Conservation (phyloP, 1,139 yeast genomes). For the Hyphopichia pseudoburtonii region DNA sequence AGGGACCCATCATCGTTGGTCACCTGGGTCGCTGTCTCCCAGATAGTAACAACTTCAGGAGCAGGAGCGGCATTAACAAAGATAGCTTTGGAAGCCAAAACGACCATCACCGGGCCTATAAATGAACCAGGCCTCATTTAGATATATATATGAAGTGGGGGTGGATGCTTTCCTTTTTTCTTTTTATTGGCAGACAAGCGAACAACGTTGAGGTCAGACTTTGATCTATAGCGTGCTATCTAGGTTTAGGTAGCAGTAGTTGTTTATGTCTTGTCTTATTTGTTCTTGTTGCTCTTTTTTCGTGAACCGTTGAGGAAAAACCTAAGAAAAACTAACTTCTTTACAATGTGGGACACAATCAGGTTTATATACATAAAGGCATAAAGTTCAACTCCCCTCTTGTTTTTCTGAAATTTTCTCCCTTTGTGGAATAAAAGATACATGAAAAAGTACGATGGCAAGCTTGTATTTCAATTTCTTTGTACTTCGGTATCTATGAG, state of each 20-base stretch:
- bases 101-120: conserved; percentile 4
- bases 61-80: conserved; percentile 25
- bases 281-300: too few species aligned
- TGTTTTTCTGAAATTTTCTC: background rate
- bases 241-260: too few species aligned
- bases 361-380: background rate
- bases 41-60: conserved; percentile 27
- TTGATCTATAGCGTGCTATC: too few species aligned
- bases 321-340: background rate
- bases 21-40: conserved; percentile 23
- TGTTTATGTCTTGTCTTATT: too few species aligned
- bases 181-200: too few species aligned
- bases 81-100: conserved; percentile 5
- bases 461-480: too few species aligned
- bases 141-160: background rate
- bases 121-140: conserved; percentile 2
- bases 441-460: too few species aligned
- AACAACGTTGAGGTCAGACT: too few species aligned
- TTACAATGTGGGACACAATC: background rate
- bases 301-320: too few species aligned
- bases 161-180: background rate
- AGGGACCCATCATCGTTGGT: conserved; percentile 8
- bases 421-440: too few species aligned
- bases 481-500: too few species aligned
- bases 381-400: background rate